A percentile compares a stretch with the other conserved stretches of the same genome.
phyloP scores from a whole-genome alignment of 2,329 filamentous ascomycete genomes.

The Reticulascus tulasneorum region DNA sequence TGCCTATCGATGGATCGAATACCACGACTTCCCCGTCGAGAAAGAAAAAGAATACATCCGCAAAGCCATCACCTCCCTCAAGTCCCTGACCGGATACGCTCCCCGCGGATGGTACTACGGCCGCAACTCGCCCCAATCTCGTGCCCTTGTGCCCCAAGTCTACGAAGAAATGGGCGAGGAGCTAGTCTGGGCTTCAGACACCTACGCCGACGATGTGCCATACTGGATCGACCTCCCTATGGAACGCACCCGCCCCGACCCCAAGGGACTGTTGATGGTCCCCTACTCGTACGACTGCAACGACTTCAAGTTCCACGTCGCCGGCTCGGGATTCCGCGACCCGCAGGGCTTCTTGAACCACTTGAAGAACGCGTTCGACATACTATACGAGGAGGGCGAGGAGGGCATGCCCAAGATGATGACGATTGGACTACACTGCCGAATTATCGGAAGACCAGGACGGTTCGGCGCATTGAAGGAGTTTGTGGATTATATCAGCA shows the following conservation, averaged over 20 bases:
- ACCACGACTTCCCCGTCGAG: slow-evolving; percentile 39
- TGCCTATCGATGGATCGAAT: slow-evolving; percentile 48
- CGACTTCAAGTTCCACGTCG: slow-evolving; percentile 39
- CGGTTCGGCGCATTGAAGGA: slow-evolving; percentile 46
- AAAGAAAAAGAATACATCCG: slow-evolving; percentile 44
- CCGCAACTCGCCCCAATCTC: slow-evolving; percentile 37
- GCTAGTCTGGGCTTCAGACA: slow-evolving; percentile 45
- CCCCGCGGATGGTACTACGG: slow-evolving; percentile 49
- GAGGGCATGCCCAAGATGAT: slow-evolving; percentile 52
- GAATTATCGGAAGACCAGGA: slow-evolving; percentile 49
- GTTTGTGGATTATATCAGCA: slow-evolving; percentile 48
- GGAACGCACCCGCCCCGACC: slow-evolving; percentile 33
- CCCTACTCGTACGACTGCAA: slow-evolving; percentile 54
- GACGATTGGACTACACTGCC: slow-evolving; percentile 51
- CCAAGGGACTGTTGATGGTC: slow-evolving; percentile 49
- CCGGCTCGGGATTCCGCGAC: slow-evolving; percentile 39
- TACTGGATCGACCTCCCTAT: slow-evolving; percentile 51
- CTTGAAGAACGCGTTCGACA: slow-evolving; percentile 48
- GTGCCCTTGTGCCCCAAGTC: slow-evolving; percentile 41
- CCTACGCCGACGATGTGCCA: slow-evolving; percentile 51
- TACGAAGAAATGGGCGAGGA: slow-evolving; percentile 49
- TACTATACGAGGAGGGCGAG: slow-evolving; percentile 47
- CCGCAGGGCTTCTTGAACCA: slow-evolving; percentile 41
- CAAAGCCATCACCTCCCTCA: slow-evolving; percentile 35
- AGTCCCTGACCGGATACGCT: slow-evolving; percentile 38